Evolutionary conservation across 108 stramenopile genomes (phyloP).

Genomic region (Nitzschia sp.): DNA sequence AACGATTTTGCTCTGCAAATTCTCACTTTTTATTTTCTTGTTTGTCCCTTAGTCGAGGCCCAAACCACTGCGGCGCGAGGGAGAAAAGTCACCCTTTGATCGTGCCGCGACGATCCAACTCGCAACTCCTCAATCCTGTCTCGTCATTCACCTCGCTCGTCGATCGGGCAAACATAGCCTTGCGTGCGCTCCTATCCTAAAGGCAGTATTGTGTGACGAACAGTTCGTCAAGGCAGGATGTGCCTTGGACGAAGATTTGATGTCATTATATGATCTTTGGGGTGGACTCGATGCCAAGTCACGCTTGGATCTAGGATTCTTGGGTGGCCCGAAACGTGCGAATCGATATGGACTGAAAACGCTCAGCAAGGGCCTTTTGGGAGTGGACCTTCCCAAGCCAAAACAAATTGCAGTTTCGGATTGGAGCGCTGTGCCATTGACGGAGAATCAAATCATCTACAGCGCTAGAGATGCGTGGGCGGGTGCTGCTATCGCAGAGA

Average conservation of each 20-base stretch:
- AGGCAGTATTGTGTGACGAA: conserved; percentile 45
- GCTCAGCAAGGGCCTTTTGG: conserved; percentile 43
- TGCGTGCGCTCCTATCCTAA: conserved; percentile 40
- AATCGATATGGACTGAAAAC: conserved; percentile 47
- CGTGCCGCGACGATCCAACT: conserved; percentile 72
- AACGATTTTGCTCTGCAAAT: no score
- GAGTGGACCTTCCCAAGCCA: conserved; percentile 59
- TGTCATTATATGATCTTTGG: conserved; percentile 46
- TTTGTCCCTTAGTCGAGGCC: conserved; percentile 1
- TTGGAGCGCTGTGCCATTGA: conserved; percentile 63
- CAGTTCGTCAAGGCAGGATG: conserved; percentile 62
- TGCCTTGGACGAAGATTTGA: conserved; percentile 67
- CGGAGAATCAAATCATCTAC: conserved; percentile 60
- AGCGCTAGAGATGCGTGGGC: conserved; percentile 86
- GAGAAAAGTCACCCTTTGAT: conserved; percentile 26
- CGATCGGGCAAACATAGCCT: conserved; percentile 20
- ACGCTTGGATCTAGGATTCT: conserved; percentile 60
- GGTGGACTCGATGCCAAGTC: conserved; percentile 42
- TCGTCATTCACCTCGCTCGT: conserved; percentile 63
- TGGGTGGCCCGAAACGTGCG: conserved; percentile 12
- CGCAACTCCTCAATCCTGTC: conserved; percentile 49
- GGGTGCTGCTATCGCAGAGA: conserved; percentile 59
- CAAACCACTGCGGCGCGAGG: neutral
- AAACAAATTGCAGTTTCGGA: conserved; percentile 50
- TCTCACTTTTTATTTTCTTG: neutral